Evolutionary conservation across 2,329 filamentous ascomycete species (phyloP), one percentile per base, ranked within the genome.

Genomic region (Aspergillus sp.): DNA sequence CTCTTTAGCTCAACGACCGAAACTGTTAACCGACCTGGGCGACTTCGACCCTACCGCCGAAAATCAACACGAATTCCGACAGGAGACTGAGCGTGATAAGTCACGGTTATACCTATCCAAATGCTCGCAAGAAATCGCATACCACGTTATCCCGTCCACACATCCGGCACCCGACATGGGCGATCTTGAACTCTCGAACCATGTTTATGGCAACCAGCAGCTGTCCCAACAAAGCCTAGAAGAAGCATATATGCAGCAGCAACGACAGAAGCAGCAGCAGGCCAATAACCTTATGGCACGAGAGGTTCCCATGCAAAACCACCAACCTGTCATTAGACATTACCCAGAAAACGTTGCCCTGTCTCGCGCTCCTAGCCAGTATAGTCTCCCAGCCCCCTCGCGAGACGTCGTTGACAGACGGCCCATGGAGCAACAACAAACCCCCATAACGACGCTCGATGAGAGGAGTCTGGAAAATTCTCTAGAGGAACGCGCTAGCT

Each of bases 81-180:
- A 85, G 62, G 86, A 89, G 59, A 79, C 80, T 51, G 82, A 87
- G 66, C 81, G 86, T 56, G 87, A 89, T 64, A 88, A 88, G 72
- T 88, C 86, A 53, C 83, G 84, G 60, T 78, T 83, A 41, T 89
- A 87, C 68, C 80, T 90, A 34, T 85, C 83, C 59, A 89, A 88
- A 75, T 89, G 87, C 71, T 84, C 89, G 54, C 85, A 89, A 67
- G 88, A 90, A 73, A 85, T 90, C 54, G 86, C 87, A 3, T 90
- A 90, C 69, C 84, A 90, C 63, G 81, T 90, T 38, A 86, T 88
- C 53, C 87, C 87, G n/a, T 84, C 86, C 23, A 81, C 84, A 41
- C 85, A 89, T 66, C 84, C 86, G 54, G 82, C 84, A 22, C 84
- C 85, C 11, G 84, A 87, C 17, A 68, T 80, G 46, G 74, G 72